Evolutionary conservation across 352 stramenopile genomes (phyloP).

Genomic region (Pythium brassicae): DNA sequence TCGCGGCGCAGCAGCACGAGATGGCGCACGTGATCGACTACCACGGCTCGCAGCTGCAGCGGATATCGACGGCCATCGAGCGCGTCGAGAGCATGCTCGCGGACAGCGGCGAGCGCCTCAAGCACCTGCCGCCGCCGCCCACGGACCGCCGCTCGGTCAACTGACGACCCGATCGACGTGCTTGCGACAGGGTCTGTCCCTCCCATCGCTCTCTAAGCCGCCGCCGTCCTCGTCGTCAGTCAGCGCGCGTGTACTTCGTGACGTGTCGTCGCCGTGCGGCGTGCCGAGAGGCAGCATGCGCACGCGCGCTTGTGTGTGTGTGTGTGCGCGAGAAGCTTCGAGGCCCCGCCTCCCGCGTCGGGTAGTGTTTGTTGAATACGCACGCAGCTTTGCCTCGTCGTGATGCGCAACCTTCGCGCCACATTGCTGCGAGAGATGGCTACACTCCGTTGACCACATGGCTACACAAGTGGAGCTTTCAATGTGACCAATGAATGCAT

Average conservation of each 20-base stretch:
- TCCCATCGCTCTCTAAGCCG: neutral
- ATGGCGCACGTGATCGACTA: constrained; percentile 67
- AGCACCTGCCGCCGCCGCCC: constrained; percentile 10
- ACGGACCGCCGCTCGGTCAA: constrained; percentile 13
- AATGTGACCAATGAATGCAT: too few species aligned
- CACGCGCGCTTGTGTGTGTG: neutral
- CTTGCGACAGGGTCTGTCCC: neutral
- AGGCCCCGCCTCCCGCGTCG: too few species aligned
- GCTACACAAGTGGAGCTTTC: too few species aligned
- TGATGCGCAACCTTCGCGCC: neutral
- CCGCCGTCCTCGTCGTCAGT: neutral
- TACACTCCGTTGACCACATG: too few species aligned
- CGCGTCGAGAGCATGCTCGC: constrained; percentile 59
- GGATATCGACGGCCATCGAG: constrained; percentile 65
- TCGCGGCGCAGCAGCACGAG: constrained; percentile 68
- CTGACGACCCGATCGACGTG: neutral
- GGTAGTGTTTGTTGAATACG: too few species aligned
- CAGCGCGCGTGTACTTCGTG: neutral
- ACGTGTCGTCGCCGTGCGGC: constrained; percentile 1
- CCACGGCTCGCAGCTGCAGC: constrained; percentile 55
- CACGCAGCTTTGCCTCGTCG: too few species aligned
- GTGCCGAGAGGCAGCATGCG: constrained; percentile 2
- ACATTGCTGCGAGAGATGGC: too few species aligned
- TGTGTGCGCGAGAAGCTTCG: too few species aligned
- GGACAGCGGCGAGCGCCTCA: constrained; percentile 33